Percentiles rank a stretch among this genome's conserved stretches.
These are phyloP conservation scores for Auriscalpium microsporum DNA, from an alignment of 768 basidiomycete species.

Conservation along the genomic window DNA sequence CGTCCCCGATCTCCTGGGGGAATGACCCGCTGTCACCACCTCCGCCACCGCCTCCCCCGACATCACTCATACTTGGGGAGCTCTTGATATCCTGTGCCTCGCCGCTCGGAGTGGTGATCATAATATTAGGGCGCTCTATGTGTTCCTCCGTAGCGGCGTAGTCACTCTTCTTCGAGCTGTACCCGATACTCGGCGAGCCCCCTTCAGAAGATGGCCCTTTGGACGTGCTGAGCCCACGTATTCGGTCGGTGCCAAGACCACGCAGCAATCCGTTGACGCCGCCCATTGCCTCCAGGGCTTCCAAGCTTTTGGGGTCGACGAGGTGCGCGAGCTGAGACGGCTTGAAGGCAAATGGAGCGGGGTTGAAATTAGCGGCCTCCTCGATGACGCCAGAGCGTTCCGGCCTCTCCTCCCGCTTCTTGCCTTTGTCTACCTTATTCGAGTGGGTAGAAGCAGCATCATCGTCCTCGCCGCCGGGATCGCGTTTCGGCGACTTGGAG, in stretches of 20 bases:
- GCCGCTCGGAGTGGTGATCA: conserved; percentile 33
- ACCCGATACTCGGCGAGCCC: neutral
- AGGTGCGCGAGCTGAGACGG: conserved; percentile 74
- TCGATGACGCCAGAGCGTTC: conserved; percentile 22
- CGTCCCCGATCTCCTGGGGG: neutral
- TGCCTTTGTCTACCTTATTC: conserved; percentile 18
- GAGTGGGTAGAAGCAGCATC: neutral
- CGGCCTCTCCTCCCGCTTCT: conserved; percentile 7
- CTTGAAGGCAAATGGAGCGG: conserved; percentile 64
- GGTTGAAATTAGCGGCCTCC: conserved; percentile 45
- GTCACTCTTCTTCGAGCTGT: conserved; percentile 12
- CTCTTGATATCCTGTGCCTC: conserved; percentile 11
- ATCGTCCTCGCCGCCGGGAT: conserved; percentile 1
- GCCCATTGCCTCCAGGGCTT: conserved; percentile 57
- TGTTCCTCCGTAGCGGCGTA: conserved; percentile 19
- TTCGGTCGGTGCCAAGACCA: conserved; percentile 63
- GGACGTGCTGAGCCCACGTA: conserved; percentile 32
- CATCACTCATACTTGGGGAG: conserved; percentile 2
- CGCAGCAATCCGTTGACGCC: conserved; percentile 58
- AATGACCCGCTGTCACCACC: neutral
- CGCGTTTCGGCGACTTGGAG: conserved; percentile 14
- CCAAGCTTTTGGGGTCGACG: conserved; percentile 82
- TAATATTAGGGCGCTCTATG: conserved; percentile 23
- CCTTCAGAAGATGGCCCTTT: neutral
- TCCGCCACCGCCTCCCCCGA: neutral